phyloP scores from a whole-genome alignment of 768 basidiomycete genomes.

The Pilatotrama ljubarskyi region DNA sequence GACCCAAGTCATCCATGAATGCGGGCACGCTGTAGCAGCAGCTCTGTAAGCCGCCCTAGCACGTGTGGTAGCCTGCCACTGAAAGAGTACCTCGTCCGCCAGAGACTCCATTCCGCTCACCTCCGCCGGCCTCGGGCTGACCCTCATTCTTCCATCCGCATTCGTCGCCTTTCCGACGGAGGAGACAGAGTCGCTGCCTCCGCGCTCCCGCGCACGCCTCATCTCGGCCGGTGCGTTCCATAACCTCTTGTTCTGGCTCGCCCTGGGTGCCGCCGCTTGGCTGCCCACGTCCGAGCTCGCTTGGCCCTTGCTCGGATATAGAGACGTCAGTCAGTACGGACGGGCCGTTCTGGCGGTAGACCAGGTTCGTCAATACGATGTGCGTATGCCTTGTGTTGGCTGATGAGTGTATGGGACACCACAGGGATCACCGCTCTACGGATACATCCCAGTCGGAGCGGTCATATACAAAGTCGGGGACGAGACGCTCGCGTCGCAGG shows the following conservation, averaged over 20 bases:
- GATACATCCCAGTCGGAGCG: slow-evolving; percentile 55
- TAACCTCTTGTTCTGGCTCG: slow-evolving; percentile 62
- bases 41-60: slow-evolving; percentile 63
- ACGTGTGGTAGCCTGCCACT: not conserved
- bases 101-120: slow-evolving; percentile 69
- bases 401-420: too few species aligned
- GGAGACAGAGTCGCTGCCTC: slow-evolving; percentile 17
- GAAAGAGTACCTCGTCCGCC: not conserved
- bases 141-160: slow-evolving; percentile 69
- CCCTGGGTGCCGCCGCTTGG: slow-evolving; percentile 43
- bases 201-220: slow-evolving; percentile 55
- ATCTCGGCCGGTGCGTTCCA: slow-evolving; percentile 77
- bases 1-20: slow-evolving; percentile 34
- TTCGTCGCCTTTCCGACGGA: slow-evolving; percentile 63
- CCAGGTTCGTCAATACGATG: slow-evolving; percentile 41
- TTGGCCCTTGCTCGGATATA: slow-evolving; percentile 44
- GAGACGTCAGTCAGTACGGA: slow-evolving; percentile 52
- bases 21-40: slow-evolving; percentile 76
- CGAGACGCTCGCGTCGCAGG: slow-evolving; percentile 38
- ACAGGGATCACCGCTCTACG: slow-evolving; percentile 63
- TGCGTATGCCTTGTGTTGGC: not conserved
- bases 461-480: slow-evolving; percentile 72
- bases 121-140: slow-evolving; percentile 61
- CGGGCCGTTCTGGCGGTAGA: slow-evolving; percentile 56
- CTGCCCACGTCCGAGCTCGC: slow-evolving; percentile 17